Evolutionary conservation across 2,329 filamentous ascomycete genomes (phyloP).

Genomic region (Pestalotiopsis sp.): DNA sequence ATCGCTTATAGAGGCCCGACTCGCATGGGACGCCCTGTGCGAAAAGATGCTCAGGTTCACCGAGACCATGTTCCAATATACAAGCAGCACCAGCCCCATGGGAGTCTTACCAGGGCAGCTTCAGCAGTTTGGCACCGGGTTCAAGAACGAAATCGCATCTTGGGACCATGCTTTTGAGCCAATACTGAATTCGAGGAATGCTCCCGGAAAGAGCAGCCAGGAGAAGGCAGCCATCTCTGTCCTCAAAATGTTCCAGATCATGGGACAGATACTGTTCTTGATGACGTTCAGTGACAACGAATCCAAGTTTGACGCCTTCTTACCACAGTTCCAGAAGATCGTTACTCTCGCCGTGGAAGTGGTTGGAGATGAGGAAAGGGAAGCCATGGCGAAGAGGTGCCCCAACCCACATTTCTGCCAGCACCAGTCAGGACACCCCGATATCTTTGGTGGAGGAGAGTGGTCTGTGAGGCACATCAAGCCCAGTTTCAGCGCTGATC

Average conservation of each 20-base stretch:
- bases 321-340: constrained; percentile 52
- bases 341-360: constrained; percentile 60
- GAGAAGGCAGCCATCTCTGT: constrained; percentile 61
- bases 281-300: constrained; percentile 63
- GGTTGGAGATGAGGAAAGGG: constrained; percentile 56
- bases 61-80: constrained; percentile 51
- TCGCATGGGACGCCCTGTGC: constrained; percentile 56
- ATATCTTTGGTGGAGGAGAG: constrained; percentile 41
- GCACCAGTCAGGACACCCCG: constrained; percentile 37
- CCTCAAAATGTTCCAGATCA: constrained; percentile 63
- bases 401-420: constrained; percentile 43
- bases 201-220: constrained; percentile 49
- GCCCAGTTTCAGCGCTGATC: constrained; percentile 62
- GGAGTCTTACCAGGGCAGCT: constrained; percentile 50
- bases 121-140: constrained; percentile 46
- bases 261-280: constrained; percentile 55
- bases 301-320: constrained; percentile 57
- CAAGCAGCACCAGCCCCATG: constrained; percentile 50
- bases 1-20: constrained; percentile 53
- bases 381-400: constrained; percentile 47
- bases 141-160: constrained; percentile 50
- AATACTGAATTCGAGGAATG: constrained; percentile 49
- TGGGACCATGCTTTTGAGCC: constrained; percentile 59
- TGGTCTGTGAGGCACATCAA: constrained; percentile 53
- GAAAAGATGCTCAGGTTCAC: constrained; percentile 60